phyloP scores from a whole-genome alignment of 345 rosid species.

The Populus euphratica region DNA sequence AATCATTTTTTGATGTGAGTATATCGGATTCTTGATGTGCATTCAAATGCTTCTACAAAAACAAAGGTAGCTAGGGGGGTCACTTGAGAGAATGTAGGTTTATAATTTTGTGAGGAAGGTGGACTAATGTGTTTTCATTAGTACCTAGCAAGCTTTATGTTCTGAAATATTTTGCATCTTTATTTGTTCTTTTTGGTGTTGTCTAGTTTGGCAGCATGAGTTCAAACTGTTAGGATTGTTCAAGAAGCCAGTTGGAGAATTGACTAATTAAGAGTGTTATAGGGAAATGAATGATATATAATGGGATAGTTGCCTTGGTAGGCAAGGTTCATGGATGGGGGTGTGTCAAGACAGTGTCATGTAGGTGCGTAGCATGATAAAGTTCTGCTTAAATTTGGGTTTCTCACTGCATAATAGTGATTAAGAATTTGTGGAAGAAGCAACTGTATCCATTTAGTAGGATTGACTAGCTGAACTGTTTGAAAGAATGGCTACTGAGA shows the following conservation, averaged over 20 bases:
- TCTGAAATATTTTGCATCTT: background rate
- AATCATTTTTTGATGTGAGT: background rate
- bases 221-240: background rate
- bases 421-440: background rate
- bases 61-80: background rate
- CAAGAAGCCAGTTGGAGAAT: background rate
- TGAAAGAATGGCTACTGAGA: background rate
- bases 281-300: background rate
- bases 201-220: background rate
- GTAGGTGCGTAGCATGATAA: background rate
- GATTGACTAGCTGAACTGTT: background rate
- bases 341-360: background rate
- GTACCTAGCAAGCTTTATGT: background rate
- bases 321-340: background rate
- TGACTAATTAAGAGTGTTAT: background rate
- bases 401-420: background rate
- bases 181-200: background rate
- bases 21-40: background rate
- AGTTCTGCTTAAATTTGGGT: background rate
- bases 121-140: background rate
- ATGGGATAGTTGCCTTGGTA: background rate
- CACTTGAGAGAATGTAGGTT: background rate
- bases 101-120: background rate
- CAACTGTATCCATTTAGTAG: background rate
- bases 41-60: background rate